These are phyloP conservation scores for Raffaelea albimanens DNA, from an alignment of 2,329 filamentous ascomycete genomes.

Conservation along the genomic window DNA sequence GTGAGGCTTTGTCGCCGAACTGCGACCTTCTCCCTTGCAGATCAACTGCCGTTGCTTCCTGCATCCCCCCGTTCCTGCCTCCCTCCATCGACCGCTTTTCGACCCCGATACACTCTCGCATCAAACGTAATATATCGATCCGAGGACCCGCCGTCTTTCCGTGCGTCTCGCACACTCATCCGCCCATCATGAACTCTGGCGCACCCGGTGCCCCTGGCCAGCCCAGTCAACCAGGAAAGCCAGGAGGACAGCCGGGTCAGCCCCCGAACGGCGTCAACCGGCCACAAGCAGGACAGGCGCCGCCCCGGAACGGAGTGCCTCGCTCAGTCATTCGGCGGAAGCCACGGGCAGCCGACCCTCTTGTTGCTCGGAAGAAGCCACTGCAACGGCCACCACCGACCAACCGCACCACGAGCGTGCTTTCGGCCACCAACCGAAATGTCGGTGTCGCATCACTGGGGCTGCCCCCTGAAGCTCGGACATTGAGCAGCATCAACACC, in stretches of 20 bases:
- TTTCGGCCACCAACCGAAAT: constrained; percentile 9
- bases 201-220: constrained; percentile 14
- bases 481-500: constrained; percentile 6
- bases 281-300: constrained; percentile 10
- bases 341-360: constrained; percentile 47
- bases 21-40: too few relatives aligned
- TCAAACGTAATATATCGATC: too few relatives aligned
- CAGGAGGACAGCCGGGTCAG: constrained; percentile 10
- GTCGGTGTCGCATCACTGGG: constrained; percentile 9
- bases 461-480: constrained; percentile 12
- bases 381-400: constrained; percentile 26
- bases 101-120: too few relatives aligned
- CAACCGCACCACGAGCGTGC: constrained; percentile 6
- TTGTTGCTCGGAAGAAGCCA: constrained; percentile 52
- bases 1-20: too few relatives aligned
- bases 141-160: too few relatives aligned
- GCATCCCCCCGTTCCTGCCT: too few relatives aligned
- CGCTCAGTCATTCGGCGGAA: constrained; percentile 29
- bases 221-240: constrained; percentile 23
- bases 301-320: constrained; percentile 22
- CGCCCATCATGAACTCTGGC: too few relatives aligned
- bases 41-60: too few relatives aligned
- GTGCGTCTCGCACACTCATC: too few relatives aligned
- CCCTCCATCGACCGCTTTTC: too few relatives aligned
- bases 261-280: constrained; percentile 2